Conservation (phyloP, 2,329 filamentous ascomycete genomes). For the Paramyrothecium roridum region DNA sequence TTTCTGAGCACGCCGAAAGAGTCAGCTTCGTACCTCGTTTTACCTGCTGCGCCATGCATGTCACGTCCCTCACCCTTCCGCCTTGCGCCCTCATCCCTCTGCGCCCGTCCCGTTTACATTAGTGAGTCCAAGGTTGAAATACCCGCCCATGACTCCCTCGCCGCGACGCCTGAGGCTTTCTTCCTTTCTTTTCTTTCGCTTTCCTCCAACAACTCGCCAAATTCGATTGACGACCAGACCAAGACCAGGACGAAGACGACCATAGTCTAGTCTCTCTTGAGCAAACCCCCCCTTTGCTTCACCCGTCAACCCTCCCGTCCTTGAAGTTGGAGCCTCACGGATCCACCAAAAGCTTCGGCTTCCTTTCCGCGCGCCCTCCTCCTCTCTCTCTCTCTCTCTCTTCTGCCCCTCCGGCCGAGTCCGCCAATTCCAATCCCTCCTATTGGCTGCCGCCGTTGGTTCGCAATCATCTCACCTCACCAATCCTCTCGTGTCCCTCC, state of each 20-base stretch:
- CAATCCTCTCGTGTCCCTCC: too few species aligned
- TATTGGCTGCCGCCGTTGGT: background rate
- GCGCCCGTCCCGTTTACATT: slow-evolving; percentile 7
- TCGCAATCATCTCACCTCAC: background rate
- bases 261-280: too few species aligned
- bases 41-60: slow-evolving; percentile 25
- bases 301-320: too few species aligned
- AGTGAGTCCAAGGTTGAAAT: slow-evolving; percentile 28
- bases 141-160: slow-evolving; percentile 28
- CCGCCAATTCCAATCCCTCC: background rate
- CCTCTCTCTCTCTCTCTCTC: slow-evolving; percentile 7
- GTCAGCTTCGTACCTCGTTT: slow-evolving; percentile 24
- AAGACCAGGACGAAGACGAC: too few species aligned
- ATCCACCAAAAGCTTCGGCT: background rate
- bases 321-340: background rate
- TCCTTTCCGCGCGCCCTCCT: slow-evolving; percentile 11
- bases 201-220: slow-evolving; percentile 6
- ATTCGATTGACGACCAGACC: background rate
- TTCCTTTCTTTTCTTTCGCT: slow-evolving; percentile 9
- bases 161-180: slow-evolving; percentile 27
- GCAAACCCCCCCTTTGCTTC: too few species aligned
- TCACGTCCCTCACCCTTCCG: slow-evolving; percentile 5
- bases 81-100: too few species aligned
- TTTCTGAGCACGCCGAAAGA: slow-evolving; percentile 41
- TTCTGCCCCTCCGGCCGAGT: slow-evolving; percentile 3